Conservation (phyloP, 805 yeast genomes). For the Saccharomycopsis fermentans region DNA sequence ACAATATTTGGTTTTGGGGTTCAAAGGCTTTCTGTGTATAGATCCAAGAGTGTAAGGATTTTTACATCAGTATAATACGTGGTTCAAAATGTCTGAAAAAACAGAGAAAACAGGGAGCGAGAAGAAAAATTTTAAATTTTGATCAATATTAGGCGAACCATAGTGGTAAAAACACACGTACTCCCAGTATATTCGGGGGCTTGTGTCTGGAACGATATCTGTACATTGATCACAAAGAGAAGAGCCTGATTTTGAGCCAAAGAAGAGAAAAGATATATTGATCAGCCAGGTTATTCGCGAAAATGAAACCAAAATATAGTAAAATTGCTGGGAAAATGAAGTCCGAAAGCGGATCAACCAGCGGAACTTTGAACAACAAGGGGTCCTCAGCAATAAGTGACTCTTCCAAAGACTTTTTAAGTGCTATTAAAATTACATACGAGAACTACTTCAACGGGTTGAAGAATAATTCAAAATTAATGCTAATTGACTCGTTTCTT, state of each 20-base stretch:
- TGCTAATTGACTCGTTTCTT: slow-evolving; percentile 70
- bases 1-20: not conserved
- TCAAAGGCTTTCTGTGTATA: too few species aligned
- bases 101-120: not conserved
- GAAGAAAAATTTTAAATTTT: not conserved
- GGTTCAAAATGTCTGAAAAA: not conserved
- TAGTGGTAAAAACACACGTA: too few species aligned
- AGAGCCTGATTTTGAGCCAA: not conserved
- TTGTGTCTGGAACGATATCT: too few species aligned
- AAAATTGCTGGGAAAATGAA: not conserved
- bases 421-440: slow-evolving; percentile 10
- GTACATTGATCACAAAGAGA: too few species aligned
- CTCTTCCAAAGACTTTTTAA: slow-evolving; percentile 6
- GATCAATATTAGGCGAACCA: too few species aligned
- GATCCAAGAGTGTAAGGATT: too few species aligned
- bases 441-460: slow-evolving; percentile 11
- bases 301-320: not conserved
- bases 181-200: too few species aligned
- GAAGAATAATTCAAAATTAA: slow-evolving; percentile 24
- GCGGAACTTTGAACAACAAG: not conserved
- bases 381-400: not conserved
- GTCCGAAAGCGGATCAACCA: not conserved
- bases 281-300: too few species aligned
- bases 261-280: too few species aligned
- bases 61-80: not conserved